phyloP scores from a whole-genome alignment of 2,329 filamentous ascomycete species.

The Sarocladium kiliense region DNA sequence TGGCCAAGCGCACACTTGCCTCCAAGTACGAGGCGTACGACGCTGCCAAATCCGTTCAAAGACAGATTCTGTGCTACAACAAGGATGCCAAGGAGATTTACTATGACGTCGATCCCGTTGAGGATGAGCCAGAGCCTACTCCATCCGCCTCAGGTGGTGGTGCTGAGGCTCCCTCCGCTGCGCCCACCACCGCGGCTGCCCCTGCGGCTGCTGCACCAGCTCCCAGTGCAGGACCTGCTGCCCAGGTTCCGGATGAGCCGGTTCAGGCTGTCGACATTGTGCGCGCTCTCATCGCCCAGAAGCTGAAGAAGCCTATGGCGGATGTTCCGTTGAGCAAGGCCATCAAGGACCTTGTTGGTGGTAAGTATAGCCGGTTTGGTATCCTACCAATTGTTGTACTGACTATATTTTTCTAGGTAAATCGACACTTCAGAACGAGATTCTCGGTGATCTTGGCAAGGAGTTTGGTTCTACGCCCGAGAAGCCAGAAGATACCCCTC shows the following conservation, averaged over 20 bases:
- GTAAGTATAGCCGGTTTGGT: slow-evolving; percentile 46
- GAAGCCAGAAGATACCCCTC: slow-evolving; percentile 94
- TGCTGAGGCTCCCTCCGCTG: slow-evolving; percentile 38
- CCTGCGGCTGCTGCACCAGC: slow-evolving; percentile 54
- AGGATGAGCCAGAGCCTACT: slow-evolving; percentile 74
- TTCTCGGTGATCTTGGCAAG: slow-evolving; percentile 93
- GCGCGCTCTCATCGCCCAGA: slow-evolving; percentile 85
- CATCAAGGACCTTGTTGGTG: slow-evolving; percentile 97
- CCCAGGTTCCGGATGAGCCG: slow-evolving; percentile 78
- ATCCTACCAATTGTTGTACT: slow-evolving; percentile 1
- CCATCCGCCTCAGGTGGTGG: slow-evolving; percentile 40
- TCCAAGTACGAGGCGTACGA: slow-evolving; percentile 99
- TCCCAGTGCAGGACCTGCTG: slow-evolving; percentile 77
- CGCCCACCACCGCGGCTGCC: slow-evolving; percentile 49
- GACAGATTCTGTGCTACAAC: slow-evolving; percentile 98
- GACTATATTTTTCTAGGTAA: slow-evolving; percentile 61
- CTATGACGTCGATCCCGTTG: slow-evolving; percentile 93
- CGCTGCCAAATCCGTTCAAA: slow-evolving; percentile 90
- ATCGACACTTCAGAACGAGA: slow-evolving; percentile 97
- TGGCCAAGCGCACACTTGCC: slow-evolving; percentile 92
- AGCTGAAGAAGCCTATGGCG: slow-evolving; percentile 87
- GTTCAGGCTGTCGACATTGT: slow-evolving; percentile 88
- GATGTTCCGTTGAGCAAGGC: slow-evolving; percentile 94
- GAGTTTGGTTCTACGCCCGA: slow-evolving; percentile 98
- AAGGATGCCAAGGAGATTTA: slow-evolving; percentile 99